phyloP scores from a whole-genome alignment of 2,329 filamentous ascomycete genomes.

The Trichoderma lentiforme region DNA sequence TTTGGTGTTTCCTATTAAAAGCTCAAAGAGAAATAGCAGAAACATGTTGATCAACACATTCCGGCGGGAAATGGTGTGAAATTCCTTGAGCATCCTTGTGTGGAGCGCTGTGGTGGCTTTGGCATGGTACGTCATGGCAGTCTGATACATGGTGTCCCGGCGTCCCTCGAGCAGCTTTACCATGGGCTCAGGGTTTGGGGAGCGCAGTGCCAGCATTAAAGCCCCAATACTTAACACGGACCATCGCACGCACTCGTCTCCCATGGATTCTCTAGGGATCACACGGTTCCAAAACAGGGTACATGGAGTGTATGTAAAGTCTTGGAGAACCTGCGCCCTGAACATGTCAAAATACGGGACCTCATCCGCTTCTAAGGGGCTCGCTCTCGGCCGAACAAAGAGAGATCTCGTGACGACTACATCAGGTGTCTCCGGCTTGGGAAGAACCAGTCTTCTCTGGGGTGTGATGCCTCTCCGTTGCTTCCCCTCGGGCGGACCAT shows the following conservation, averaged over 20 bases:
- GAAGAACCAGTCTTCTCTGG: background rate
- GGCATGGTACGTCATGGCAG: background rate
- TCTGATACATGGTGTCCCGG: background rate
- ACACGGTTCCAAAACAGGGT: background rate
- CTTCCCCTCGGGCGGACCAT: background rate
- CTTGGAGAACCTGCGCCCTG: background rate
- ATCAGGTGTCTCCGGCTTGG: background rate
- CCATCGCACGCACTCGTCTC: background rate
- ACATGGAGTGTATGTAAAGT: background rate
- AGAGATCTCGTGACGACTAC: background rate
- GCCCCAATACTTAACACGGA: background rate
- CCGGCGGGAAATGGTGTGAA: background rate
- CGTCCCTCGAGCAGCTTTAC: background rate
- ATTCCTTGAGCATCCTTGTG: background rate
- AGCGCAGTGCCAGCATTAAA: background rate
- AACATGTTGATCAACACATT: background rate
- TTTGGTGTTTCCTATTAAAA: background rate
- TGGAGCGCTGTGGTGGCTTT: background rate
- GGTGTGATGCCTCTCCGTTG: background rate
- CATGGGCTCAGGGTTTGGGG: background rate
- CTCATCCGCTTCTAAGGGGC: background rate
- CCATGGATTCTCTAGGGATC: background rate
- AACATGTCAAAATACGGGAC: background rate
- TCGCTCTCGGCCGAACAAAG: background rate
- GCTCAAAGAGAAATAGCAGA: background rate